Evolutionary conservation across 2,329 filamentous ascomycete species (phyloP).

Genomic region (Orbilia quercus): DNA sequence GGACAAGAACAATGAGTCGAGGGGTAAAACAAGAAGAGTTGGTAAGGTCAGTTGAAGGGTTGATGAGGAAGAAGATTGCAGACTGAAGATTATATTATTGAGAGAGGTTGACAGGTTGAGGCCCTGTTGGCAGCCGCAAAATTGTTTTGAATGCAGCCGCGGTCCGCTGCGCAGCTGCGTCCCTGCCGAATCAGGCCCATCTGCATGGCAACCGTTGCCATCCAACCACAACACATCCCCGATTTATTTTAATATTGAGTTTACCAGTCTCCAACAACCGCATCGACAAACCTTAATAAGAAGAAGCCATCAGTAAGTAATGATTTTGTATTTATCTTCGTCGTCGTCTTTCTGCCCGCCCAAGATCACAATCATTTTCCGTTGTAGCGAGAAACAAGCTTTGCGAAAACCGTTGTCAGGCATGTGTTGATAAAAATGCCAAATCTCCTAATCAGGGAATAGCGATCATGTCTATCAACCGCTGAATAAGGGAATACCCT

Average conservation of each 20-base stretch:
- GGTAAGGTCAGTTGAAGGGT: conserved; percentile 1
- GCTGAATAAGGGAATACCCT: not conserved
- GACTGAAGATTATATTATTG: not conserved
- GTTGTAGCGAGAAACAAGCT: not conserved
- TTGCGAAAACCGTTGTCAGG: not conserved
- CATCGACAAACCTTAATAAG: too few relatives aligned
- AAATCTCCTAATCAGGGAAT: conserved; percentile 17
- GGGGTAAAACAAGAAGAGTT: not conserved
- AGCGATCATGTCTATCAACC: not conserved
- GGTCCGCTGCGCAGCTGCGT: conserved; percentile 3
- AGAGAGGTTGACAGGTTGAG: conserved; percentile 1
- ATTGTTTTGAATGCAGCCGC: conserved; percentile 37
- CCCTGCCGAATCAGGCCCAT: too few relatives aligned
- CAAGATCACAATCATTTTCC: too few relatives aligned
- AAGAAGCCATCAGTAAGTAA: too few relatives aligned
- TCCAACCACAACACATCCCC: not conserved
- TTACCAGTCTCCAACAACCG: too few relatives aligned
- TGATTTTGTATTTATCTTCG: too few relatives aligned
- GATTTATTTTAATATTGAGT: too few relatives aligned
- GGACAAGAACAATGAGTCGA: not conserved
- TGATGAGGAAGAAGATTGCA: not conserved
- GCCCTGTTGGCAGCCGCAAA: not conserved
- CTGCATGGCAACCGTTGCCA: conserved; percentile 52
- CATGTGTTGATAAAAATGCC: not conserved
- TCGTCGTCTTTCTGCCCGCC: too few relatives aligned